Evolutionary conservation across 2,329 filamentous ascomycete genomes (phyloP).

Genomic region (Beauveria sp.): DNA sequence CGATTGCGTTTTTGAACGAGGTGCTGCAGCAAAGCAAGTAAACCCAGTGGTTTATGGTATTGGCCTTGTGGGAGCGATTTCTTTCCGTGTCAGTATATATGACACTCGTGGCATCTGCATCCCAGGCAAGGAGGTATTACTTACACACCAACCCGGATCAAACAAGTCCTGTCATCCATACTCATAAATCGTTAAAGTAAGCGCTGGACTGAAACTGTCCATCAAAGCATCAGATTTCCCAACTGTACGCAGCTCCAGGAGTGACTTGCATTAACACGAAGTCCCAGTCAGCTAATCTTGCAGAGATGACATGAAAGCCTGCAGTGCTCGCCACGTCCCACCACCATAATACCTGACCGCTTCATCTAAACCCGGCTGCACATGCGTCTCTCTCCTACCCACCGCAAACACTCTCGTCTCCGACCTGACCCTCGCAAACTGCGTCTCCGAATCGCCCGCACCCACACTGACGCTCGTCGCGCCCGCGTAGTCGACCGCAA

Average conservation of each 20-base stretch:
- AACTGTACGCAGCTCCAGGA: too few relatives aligned
- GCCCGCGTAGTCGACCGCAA: neutral
- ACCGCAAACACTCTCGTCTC: conserved; percentile 3
- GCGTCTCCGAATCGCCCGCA: neutral
- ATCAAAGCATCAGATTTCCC: too few relatives aligned
- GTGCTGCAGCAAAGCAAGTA: neutral
- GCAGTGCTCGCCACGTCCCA: conserved; percentile 6
- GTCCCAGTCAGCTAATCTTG: neutral
- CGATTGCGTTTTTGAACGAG: conserved; percentile 24
- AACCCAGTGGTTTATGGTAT: neutral
- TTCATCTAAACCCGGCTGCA: conserved; percentile 10
- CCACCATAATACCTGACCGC: conserved; percentile 3
- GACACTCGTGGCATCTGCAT: too few relatives aligned
- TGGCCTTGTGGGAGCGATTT: too few relatives aligned
- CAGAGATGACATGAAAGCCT: neutral
- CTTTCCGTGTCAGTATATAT: too few relatives aligned
- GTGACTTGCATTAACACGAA: neutral
- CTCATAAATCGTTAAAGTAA: too few relatives aligned
- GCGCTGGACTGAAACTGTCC: too few relatives aligned
- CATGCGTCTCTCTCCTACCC: conserved; percentile 10
- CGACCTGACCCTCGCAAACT: neutral
- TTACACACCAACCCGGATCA: too few relatives aligned
- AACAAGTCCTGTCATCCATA: too few relatives aligned
- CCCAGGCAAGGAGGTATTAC: too few relatives aligned
- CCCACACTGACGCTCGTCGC: conserved; percentile 1